These are phyloP conservation scores for Hirsutella minnesotensis DNA, from an alignment of 2,329 filamentous ascomycete genomes.

Conservation along the genomic window DNA sequence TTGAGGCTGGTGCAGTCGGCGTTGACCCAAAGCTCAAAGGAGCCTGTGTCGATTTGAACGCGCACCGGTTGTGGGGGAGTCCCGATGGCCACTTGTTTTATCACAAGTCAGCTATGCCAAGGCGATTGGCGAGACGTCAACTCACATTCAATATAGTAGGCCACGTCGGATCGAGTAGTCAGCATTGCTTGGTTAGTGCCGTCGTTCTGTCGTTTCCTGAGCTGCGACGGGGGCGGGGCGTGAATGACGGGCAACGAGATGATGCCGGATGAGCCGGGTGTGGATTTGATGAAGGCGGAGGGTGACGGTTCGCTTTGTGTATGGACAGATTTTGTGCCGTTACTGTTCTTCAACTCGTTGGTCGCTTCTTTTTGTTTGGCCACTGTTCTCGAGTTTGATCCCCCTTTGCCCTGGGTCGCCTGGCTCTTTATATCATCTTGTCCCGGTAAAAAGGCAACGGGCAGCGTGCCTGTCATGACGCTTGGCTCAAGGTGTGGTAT, in stretches of 20 bases:
- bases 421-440: not conserved
- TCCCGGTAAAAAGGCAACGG: not conserved
- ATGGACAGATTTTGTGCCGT: not conserved
- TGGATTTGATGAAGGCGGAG: not conserved
- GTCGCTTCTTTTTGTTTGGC: not conserved
- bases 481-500: not conserved
- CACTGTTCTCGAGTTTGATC: not conserved
- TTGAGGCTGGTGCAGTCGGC: slow-evolving; percentile 39
- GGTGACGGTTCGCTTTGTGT: too few relatives aligned
- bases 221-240: slow-evolving; percentile 13
- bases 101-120: not conserved
- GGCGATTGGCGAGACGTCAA: not conserved
- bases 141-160: slow-evolving; percentile 39
- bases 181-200: slow-evolving; percentile 8
- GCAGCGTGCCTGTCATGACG: not conserved
- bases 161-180: slow-evolving; percentile 37
- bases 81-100: slow-evolving; percentile 30
- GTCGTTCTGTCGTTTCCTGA: slow-evolving; percentile 21
- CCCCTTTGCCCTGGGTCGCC: too few relatives aligned
- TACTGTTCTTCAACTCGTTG: not conserved
- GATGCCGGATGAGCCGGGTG: slow-evolving; percentile 4
- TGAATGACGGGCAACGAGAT: slow-evolving; percentile 18
- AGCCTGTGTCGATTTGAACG: slow-evolving; percentile 47
- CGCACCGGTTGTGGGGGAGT: slow-evolving; percentile 40
- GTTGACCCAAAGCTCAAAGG: slow-evolving; percentile 53